These are phyloP conservation scores for Sordariomycetes sp. DNA, from an alignment of 2,329 filamentous ascomycete genomes.

Conservation along the genomic window DNA sequence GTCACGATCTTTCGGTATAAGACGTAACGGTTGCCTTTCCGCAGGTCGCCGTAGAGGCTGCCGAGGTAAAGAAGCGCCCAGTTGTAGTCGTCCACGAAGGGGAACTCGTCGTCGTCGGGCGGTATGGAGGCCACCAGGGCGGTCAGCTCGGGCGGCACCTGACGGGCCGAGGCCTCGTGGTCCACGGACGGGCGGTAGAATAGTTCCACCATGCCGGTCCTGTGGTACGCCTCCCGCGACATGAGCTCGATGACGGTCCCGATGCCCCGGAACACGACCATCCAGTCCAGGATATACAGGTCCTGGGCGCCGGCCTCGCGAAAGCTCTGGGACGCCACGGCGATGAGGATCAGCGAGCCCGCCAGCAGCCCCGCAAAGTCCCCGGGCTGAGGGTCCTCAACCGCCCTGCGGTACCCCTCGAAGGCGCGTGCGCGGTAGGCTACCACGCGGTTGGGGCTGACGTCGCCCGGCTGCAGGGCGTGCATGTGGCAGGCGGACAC, in stretches of 20 bases:
- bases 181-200: slow-evolving; percentile 39
- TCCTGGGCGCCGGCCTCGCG: slow-evolving; percentile 28
- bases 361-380: slow-evolving; percentile 39
- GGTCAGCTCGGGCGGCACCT: slow-evolving; percentile 36
- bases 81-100: slow-evolving; percentile 29
- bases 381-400: slow-evolving; percentile 31
- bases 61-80: slow-evolving; percentile 37
- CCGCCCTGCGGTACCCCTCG: slow-evolving; percentile 38
- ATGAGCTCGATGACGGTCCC: slow-evolving; percentile 34
- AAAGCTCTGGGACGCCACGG: slow-evolving; percentile 38
- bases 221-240: slow-evolving; percentile 16
- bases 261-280: slow-evolving; percentile 42
- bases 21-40: slow-evolving; percentile 28
- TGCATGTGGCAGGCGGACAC: slow-evolving; percentile 39
- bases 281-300: slow-evolving; percentile 45
- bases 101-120: slow-evolving; percentile 27
- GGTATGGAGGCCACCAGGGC: slow-evolving; percentile 36
- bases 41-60: slow-evolving; percentile 38
- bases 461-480: slow-evolving; percentile 24
- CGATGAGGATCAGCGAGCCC: slow-evolving; percentile 39
- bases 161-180: slow-evolving; percentile 24
- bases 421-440: slow-evolving; percentile 38
- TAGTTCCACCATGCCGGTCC: slow-evolving; percentile 33
- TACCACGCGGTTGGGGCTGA: slow-evolving; percentile 26
- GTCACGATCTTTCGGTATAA: slow-evolving; percentile 39